A percentile compares a stretch with the other conserved stretches of the same genome.
Evolutionary conservation across 352 stramenopile genomes (phyloP).

Genomic region (Saprolegnia diclina): DNA sequence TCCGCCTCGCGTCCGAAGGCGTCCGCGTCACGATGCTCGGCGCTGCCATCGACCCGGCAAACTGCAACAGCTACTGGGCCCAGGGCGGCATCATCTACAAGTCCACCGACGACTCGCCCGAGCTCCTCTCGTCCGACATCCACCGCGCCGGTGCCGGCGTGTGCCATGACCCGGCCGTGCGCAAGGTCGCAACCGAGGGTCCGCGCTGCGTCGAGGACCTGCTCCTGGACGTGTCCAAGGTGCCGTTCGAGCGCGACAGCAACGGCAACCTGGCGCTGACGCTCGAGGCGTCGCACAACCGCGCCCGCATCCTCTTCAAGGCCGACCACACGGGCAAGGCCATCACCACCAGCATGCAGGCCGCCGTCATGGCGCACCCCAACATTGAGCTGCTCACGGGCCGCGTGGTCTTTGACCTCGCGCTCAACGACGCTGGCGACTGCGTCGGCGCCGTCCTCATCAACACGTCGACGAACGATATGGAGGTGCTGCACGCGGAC

Average conservation of each 20-base stretch:
- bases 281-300: constrained; percentile 90
- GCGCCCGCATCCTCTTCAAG: constrained; percentile 91
- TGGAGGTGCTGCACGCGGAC: constrained; percentile 61
- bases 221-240: constrained; percentile 77
- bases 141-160: constrained; percentile 85
- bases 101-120: constrained; percentile 76
- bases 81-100: constrained; percentile 96
- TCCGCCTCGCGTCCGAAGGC: constrained; percentile 67
- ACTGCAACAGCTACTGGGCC: constrained; percentile 94
- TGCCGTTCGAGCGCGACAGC: constrained; percentile 83
- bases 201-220: constrained; percentile 86
- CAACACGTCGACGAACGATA: constrained; percentile 34
- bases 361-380: constrained; percentile 75
- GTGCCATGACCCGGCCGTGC: constrained; percentile 86
- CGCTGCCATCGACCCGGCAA: constrained; percentile 58
- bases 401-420: constrained; percentile 68
- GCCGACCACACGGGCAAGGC: constrained; percentile 89
- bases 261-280: constrained; percentile 67
- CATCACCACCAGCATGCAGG: constrained; percentile 89
- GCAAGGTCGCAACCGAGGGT: constrained; percentile 89
- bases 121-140: constrained; percentile 85
- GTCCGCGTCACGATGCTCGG: constrained; percentile 78
- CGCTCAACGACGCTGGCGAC: constrained; percentile 47
- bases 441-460: constrained; percentile 78
- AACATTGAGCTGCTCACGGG: constrained; percentile 77